Base-by-base conservation (phyloP, 495 filamentous ascomycete species). In the Trichocladium antarcticum region DNA sequence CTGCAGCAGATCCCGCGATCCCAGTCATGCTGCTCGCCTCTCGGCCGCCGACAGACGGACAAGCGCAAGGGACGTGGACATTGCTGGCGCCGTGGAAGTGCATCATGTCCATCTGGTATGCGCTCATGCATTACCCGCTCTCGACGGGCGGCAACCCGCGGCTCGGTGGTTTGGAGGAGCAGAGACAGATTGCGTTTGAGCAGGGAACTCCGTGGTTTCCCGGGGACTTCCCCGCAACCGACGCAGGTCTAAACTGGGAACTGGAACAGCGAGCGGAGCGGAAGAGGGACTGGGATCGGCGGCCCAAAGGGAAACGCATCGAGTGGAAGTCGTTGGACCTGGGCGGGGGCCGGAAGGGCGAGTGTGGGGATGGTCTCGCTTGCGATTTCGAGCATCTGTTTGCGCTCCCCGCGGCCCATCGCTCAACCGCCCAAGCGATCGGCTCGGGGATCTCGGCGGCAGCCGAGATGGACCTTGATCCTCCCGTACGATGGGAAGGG, bases 21-120 rank as follows among this genome's bases (percentile, higher is more conserved):
- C 93, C 92, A 2, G 70, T 93, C 24, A 73, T 95, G 11, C 66
- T 89, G 19, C 64, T 85, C 9, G 74, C 84, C 27, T 82, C 76
- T 12, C 73, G 76, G 10, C 60, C 73, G 20, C 51, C 63, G 12
- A 50, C 55, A 10, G 58, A 61, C n/a, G 69, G 69, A n/a, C 68
- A 71, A 9, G 61, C 65, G 1, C 81, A 82, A 38, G 83, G 84
- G 0, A 79, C 71, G 1, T 97, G 89, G 89, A 93, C 84, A 1
- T 56, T 98, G 1, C 72, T 97, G 27, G 70, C 92, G 3, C 92
- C 92, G 0, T 97, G 92, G 89, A 90, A 88, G 58, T 95, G 87
- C 54, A 82, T 96, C 24, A 65, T 74, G 17, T 81, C 88, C 1
- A 68, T 97, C 31, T 98, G 92, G 92, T 85, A 90, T 57, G 75